Evolutionary conservation across 768 basidiomycete species (phyloP).

Genomic region (Podaxis sp.): DNA sequence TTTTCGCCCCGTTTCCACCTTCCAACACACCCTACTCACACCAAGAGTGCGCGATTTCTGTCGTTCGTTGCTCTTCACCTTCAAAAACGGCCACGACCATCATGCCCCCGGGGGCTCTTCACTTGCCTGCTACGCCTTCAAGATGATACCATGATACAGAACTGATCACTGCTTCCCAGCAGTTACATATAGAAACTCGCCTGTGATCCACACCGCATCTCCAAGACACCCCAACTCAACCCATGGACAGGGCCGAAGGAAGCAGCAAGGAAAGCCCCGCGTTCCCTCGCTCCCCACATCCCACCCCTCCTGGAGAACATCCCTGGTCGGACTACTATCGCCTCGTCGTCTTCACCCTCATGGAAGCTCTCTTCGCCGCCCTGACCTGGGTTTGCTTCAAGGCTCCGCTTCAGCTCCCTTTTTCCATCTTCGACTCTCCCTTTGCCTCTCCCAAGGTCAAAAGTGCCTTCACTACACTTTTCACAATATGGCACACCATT

Average conservation of each 20-base stretch:
- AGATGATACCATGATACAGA: not conserved
- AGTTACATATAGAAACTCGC: not conserved
- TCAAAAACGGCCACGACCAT: no score
- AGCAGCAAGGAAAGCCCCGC: not conserved
- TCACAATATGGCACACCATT: not conserved
- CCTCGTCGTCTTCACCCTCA: not conserved
- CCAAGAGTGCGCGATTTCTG: no score
- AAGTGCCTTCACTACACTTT: not conserved
- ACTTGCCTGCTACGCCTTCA: no score
- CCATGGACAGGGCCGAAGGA: not conserved
- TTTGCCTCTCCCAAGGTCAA: not conserved
- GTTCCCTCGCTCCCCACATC: no score
- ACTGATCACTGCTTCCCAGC: not conserved
- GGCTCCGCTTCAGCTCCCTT: not conserved
- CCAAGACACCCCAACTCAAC: no score
- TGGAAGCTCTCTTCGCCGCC: not conserved
- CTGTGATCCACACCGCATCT: not conserved
- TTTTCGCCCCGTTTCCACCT: no score
- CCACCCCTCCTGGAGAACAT: not conserved
- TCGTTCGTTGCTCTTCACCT: no score
- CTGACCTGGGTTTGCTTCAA: not conserved
- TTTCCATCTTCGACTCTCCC: not conserved
- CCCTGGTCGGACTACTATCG: not conserved
- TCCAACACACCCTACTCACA: no score
- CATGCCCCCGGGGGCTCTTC: no score